phyloP scores from a whole-genome alignment of 768 basidiomycete genomes.

The Punctularia strigosozonata region DNA sequence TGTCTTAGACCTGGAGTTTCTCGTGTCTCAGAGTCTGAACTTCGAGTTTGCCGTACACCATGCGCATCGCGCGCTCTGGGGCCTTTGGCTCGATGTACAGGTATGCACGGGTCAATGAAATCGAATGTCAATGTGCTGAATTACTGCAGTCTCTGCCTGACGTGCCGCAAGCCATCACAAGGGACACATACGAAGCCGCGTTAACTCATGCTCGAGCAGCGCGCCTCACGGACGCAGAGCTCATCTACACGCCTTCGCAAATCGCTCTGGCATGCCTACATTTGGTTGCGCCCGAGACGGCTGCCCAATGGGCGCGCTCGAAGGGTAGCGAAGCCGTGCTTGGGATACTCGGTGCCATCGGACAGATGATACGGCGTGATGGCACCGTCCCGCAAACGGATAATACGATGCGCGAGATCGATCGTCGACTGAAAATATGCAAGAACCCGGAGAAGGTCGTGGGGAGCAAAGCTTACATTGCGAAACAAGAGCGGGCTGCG shows the following conservation, averaged over 20 bases:
- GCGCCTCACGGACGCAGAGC: conserved; percentile 82
- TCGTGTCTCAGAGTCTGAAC: conserved; percentile 85
- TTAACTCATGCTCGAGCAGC: conserved; percentile 61
- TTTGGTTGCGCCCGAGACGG: conserved; percentile 48
- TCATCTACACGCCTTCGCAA: conserved; percentile 88
- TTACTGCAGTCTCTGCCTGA: conserved; percentile 44
- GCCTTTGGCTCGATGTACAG: conserved; percentile 82
- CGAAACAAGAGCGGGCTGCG: conserved; percentile 63
- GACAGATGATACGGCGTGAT: conserved; percentile 36
- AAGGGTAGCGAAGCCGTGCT: conserved; percentile 26
- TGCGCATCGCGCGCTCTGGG: conserved; percentile 80
- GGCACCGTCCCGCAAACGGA: conserved; percentile 68
- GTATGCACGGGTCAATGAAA: conserved; percentile 30
- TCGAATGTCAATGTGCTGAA: conserved; percentile 8
- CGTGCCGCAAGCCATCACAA: conserved; percentile 32
- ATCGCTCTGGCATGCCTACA: conserved; percentile 78
- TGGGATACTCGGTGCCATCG: conserved; percentile 38
- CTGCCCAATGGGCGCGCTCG: conserved; percentile 45
- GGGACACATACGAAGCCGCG: conserved; percentile 53
- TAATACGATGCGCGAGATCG: conserved; percentile 78
- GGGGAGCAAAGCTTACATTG: conserved; percentile 74
- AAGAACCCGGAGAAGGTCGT: conserved; percentile 94
- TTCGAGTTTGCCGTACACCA: conserved; percentile 96
- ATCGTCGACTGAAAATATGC: conserved; percentile 75
- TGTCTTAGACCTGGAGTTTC: conserved; percentile 89